Evolutionary conservation across 352 stramenopile species (phyloP).

Genomic region (Pythium oligandrum): DNA sequence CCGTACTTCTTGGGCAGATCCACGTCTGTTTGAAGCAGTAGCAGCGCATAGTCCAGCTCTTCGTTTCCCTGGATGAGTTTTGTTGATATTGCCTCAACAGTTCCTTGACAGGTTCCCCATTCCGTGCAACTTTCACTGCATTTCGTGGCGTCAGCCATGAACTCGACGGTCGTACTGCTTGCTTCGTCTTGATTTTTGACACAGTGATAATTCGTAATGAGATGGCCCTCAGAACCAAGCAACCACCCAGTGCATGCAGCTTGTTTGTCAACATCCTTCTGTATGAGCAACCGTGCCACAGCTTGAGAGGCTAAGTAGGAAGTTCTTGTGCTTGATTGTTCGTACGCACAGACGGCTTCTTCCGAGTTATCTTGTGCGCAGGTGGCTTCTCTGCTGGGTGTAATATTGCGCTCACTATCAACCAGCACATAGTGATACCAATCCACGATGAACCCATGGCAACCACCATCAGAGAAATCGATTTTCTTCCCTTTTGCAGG

Average conservation of each 20-base stretch:
- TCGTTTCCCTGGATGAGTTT: conserved; percentile 40
- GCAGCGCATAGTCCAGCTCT: conserved; percentile 54
- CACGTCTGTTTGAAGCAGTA: conserved; percentile 36
- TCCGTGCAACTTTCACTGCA: conserved; percentile 31
- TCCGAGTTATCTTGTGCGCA: conserved; percentile 58
- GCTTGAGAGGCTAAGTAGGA: conserved; percentile 36
- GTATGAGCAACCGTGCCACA: conserved; percentile 49
- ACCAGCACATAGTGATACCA: conserved; percentile 42
- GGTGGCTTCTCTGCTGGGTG: conserved; percentile 35
- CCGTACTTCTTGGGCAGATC: conserved; percentile 46
- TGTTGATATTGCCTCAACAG: conserved; percentile 35
- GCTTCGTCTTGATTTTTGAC: conserved; percentile 39
- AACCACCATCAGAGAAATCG: conserved; percentile 19
- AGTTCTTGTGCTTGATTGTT: conserved; percentile 18
- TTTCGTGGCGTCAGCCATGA: conserved; percentile 40
- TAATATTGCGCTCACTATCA: conserved; percentile 33
- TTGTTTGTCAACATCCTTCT: conserved; percentile 23
- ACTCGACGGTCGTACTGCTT: conserved; percentile 40
- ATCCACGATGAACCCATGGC: conserved; percentile 55
- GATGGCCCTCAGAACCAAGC: conserved; percentile 45
- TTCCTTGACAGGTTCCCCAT: conserved; percentile 38
- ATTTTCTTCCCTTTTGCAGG: background rate
- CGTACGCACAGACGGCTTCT: conserved; percentile 52
- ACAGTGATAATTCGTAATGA: conserved; percentile 77
- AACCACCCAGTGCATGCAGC: conserved; percentile 59